phyloP scores from a whole-genome alignment of 306 rosid genomes.

The Arachis hypogaea region DNA sequence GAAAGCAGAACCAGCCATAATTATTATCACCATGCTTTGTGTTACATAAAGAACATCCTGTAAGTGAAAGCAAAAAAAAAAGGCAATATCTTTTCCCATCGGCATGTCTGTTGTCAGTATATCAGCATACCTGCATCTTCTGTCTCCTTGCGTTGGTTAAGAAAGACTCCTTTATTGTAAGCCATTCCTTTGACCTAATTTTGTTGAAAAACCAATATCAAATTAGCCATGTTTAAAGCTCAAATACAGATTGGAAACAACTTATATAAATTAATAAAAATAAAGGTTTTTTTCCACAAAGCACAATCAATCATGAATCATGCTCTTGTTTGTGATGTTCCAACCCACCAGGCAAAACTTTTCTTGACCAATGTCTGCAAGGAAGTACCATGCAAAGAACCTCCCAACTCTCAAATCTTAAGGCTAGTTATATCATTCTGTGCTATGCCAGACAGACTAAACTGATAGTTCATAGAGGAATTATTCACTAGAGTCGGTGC shows the following conservation, averaged over 20 bases:
- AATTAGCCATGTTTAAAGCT: constrained; percentile 23
- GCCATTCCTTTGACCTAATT: constrained; percentile 95
- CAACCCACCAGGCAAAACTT: constrained; percentile 9
- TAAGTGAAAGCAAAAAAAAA: constrained; percentile 25
- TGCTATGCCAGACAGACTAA: not conserved
- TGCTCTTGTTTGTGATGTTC: not conserved
- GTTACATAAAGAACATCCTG: constrained; percentile 20
- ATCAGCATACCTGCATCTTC: constrained; percentile 75
- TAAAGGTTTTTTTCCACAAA: constrained; percentile 6
- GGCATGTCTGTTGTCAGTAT: not conserved
- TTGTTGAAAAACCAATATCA: constrained; percentile 32
- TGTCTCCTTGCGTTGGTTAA: constrained; percentile 75
- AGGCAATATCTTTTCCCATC: not conserved
- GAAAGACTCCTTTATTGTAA: constrained; percentile 70
- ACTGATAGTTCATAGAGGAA: not conserved
- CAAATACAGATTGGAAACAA: constrained; percentile 16
- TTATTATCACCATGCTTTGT: constrained; percentile 19
- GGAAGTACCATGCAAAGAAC: constrained; percentile 18
- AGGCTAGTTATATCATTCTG: constrained; percentile 22
- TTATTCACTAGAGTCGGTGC: not conserved
- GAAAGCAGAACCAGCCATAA: constrained; percentile 32
- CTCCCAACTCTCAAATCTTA: constrained; percentile 1
- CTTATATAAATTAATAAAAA: not conserved
- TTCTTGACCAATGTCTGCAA: constrained; percentile 20
- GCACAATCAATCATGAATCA: constrained; percentile 19